These are phyloP conservation scores for Hanseniaspora clermontiae DNA, from an alignment of 805 yeast species.

Conservation along the genomic window DNA sequence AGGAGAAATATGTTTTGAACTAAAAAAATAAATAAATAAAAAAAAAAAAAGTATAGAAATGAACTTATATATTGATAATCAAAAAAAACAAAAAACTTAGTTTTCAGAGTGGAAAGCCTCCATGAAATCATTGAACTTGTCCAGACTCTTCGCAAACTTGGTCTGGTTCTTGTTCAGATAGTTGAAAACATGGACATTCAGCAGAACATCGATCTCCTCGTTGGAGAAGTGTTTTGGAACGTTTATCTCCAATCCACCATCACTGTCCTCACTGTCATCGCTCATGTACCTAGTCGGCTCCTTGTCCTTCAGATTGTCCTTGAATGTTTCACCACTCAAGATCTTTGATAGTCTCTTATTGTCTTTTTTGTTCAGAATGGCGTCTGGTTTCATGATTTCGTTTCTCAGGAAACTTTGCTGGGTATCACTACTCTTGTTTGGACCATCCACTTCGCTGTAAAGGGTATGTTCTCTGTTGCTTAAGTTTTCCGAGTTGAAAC, in stretches of 20 bases:
- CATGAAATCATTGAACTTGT: slow-evolving; percentile 4
- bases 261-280: slow-evolving; percentile 6
- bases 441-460: background rate
- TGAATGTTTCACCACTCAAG: slow-evolving; percentile 4
- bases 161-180: background rate
- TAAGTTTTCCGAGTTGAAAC: background rate
- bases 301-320: background rate
- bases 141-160: background rate
- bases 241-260: slow-evolving; percentile 9
- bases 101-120: background rate
- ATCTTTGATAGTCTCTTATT: background rate
- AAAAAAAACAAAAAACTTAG: background rate
- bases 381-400: background rate
- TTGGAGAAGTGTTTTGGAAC: slow-evolving; percentile 6
- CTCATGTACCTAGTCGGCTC: background rate
- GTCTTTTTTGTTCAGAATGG: background rate
- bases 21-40: background rate
- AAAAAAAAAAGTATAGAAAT: background rate
- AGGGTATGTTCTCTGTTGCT: background rate
- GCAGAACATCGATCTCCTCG: slow-evolving; percentile 6
- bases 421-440: background rate
- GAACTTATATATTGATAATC: background rate
- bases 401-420: background rate
- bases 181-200: slow-evolving; percentile 5
- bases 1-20: slow-evolving; percentile 13